Percentiles rank a stretch among this genome's conserved stretches.
phyloP scores from a whole-genome alignment of 1,284 basidiomycete species.

The Trichosporon ovoides region DNA sequence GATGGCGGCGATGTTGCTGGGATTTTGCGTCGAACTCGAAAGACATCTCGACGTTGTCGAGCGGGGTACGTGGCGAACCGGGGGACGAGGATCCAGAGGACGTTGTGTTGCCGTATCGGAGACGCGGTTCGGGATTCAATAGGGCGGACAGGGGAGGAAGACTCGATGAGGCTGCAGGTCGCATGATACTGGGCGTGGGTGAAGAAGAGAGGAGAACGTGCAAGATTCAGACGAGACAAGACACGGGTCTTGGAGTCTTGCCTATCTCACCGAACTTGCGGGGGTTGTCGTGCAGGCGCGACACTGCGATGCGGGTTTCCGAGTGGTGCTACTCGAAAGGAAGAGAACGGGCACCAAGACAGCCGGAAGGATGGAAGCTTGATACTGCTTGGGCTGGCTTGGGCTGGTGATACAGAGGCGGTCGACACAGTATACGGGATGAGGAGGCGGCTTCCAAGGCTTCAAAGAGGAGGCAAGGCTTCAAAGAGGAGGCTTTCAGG shows the following conservation, averaged over 20 bases:
- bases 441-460: background rate
- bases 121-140: background rate
- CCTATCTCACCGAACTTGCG: too few species aligned
- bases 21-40: conserved; percentile 3
- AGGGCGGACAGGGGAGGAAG: conserved; percentile 3
- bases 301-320: too few species aligned
- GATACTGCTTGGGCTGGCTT: background rate
- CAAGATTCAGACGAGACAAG: background rate
- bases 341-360: too few species aligned
- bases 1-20: conserved; percentile 1
- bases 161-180: background rate
- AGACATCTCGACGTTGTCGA: conserved; percentile 1
- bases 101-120: background rate
- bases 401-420: background rate
- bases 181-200: background rate
- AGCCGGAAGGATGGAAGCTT: background rate
- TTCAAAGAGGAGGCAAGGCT: background rate
- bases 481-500: background rate
- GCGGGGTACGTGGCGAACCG: conserved; percentile 6
- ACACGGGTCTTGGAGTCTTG: background rate
- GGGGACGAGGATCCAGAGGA: background rate
- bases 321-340: too few species aligned
- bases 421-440: background rate
- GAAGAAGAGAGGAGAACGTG: background rate
- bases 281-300: too few species aligned